Conservation (phyloP, 2,329 filamentous ascomycete genomes). For the Verticillium nonalfalfae region DNA sequence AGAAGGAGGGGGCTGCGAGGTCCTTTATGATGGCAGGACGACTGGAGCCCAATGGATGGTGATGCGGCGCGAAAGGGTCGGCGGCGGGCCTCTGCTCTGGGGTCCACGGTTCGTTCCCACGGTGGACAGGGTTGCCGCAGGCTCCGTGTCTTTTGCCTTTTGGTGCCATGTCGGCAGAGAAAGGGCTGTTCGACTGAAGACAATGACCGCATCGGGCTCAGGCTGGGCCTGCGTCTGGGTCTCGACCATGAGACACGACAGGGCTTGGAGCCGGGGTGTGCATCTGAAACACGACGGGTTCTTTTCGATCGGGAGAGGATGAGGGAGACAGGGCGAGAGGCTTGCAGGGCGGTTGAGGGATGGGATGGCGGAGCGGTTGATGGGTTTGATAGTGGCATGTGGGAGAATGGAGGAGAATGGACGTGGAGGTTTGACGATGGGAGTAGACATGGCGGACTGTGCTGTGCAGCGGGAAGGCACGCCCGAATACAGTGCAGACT, state of each 20-base stretch:
- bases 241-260: background rate
- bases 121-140: background rate
- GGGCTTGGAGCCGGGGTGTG: background rate
- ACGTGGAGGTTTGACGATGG: background rate
- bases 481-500: background rate
- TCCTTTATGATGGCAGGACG: conserved; percentile 11
- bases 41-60: conserved; percentile 12
- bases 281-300: background rate
- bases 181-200: background rate
- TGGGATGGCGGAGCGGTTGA: background rate
- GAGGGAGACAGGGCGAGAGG: background rate
- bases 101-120: background rate
- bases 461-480: background rate
- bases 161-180: background rate
- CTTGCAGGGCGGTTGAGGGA: background rate
- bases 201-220: background rate
- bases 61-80: conserved; percentile 9
- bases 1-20: conserved; percentile 7
- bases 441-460: background rate
- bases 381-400: background rate
- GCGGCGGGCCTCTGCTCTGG: background rate
- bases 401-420: background rate
- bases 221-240: background rate
- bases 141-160: background rate
- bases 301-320: background rate